These are phyloP conservation scores for Phytophthora europaea DNA, from an alignment of 352 stramenopile genomes.

Conservation along the genomic window DNA sequence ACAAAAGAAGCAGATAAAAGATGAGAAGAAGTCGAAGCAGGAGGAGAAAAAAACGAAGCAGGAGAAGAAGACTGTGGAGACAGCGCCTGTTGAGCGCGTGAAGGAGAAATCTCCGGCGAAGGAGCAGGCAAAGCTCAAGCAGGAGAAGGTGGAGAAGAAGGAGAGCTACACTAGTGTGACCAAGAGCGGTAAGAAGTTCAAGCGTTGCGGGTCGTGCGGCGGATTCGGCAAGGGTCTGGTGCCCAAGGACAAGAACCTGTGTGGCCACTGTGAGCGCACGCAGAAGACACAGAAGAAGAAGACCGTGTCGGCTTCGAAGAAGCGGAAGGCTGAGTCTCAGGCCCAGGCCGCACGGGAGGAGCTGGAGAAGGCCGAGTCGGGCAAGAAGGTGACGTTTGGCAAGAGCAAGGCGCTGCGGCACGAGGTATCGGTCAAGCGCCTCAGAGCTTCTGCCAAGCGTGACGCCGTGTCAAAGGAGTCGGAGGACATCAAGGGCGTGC, in stretches of 20 bases:
- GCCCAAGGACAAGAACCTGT: slow-evolving; percentile 67
- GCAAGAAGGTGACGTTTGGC: slow-evolving; percentile 89
- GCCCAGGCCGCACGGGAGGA: slow-evolving; percentile 42
- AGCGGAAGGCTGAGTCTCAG: slow-evolving; percentile 64
- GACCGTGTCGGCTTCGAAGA: slow-evolving; percentile 58
- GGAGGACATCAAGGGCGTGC: slow-evolving; percentile 75
- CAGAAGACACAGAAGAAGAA: slow-evolving; percentile 75
- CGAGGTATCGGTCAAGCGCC: slow-evolving; percentile 84
- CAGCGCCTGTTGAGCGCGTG: slow-evolving; percentile 31
- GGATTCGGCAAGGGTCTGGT: slow-evolving; percentile 84
- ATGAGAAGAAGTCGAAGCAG: slow-evolving; percentile 22
- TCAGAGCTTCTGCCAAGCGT: slow-evolving; percentile 82
- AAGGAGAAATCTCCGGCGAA: slow-evolving; percentile 19
- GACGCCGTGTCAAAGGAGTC: slow-evolving; percentile 61
- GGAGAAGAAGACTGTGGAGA: slow-evolving; percentile 26
- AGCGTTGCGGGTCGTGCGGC: slow-evolving; percentile 70
- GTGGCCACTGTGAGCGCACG: slow-evolving; percentile 78
- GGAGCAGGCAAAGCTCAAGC: slow-evolving; percentile 36
- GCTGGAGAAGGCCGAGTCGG: slow-evolving; percentile 37
- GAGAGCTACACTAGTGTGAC: slow-evolving; percentile 46
- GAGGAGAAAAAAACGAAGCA: slow-evolving; percentile 23
- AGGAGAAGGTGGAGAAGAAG: slow-evolving; percentile 42
- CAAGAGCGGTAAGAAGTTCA: slow-evolving; percentile 81
- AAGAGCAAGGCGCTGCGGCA: slow-evolving; percentile 87
- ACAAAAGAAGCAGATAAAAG: slow-evolving; percentile 22